Conservation (phyloP, 306 rosid genomes). For the Hippophae gyantsensis region DNA sequence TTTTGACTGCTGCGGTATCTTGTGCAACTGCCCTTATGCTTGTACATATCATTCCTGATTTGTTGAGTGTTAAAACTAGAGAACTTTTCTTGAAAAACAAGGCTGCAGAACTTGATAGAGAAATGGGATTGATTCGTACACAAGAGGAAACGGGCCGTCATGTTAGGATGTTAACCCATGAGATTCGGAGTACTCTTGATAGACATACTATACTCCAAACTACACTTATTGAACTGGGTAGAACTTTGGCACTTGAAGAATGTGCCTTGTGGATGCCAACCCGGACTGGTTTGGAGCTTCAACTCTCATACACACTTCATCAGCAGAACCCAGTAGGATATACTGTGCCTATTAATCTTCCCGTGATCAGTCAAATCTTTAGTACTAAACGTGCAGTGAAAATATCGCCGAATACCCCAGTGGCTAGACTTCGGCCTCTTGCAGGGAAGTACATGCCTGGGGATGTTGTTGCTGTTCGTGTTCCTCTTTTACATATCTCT, state of each 20-base stretch:
- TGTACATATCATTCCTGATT: conserved; percentile 72
- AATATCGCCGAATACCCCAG: conserved; percentile 73
- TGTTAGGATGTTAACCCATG: conserved; percentile 77
- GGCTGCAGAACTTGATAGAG: conserved; percentile 78
- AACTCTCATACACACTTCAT: conserved; percentile 80
- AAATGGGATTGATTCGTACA: conserved; percentile 70
- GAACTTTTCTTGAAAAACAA: conserved; percentile 68
- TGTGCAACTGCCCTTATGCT: conserved; percentile 78
- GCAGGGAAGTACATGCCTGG: conserved; percentile 61
- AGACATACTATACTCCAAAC: conserved; percentile 66
- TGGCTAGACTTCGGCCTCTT: conserved; percentile 72
- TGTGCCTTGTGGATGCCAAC: conserved; percentile 99
- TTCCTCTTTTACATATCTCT: conserved; percentile 85
- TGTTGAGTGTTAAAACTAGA: conserved; percentile 66
- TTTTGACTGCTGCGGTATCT: conserved; percentile 70
- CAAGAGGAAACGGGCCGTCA: conserved; percentile 81
- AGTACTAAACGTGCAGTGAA: conserved; percentile 57
- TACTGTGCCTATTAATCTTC: conserved; percentile 90
- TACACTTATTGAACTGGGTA: conserved; percentile 63
- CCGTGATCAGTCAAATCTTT: conserved; percentile 77
- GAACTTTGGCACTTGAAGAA: conserved; percentile 88
- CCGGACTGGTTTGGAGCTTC: conserved; percentile 89
- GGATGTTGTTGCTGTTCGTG: conserved; percentile 92
- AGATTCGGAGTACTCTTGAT: conserved; percentile 73
- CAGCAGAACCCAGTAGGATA: conserved; percentile 89